phyloP scores from a whole-genome alignment of 176 grass and related monocot genomes.

The Carex littledalei region DNA sequence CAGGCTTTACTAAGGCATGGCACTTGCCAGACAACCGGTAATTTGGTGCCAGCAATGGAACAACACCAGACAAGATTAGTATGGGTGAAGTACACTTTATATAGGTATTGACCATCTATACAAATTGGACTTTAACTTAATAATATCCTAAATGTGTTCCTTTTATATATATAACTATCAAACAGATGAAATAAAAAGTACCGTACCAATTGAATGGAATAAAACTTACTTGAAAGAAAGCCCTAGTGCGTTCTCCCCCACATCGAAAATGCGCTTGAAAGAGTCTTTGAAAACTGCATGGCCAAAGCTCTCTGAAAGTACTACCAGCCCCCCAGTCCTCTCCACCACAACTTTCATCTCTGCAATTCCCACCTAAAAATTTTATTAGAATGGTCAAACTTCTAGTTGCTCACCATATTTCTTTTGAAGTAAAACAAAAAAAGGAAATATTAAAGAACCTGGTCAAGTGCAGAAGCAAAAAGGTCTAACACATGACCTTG shows the following conservation, averaged over 20 bases:
- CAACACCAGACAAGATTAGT: neutral
- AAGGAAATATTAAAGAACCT: constrained; percentile 40
- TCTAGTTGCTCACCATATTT: neutral
- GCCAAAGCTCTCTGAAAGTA: constrained; percentile 97
- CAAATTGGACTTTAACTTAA: neutral
- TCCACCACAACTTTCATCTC: constrained; percentile 98
- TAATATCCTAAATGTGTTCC: neutral
- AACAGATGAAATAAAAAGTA: neutral
- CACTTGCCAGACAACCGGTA: neutral
- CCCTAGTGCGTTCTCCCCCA: constrained; percentile 67
- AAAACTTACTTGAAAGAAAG: constrained; percentile 96
- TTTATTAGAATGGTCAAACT: neutral
- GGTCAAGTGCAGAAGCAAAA: constrained; percentile 96
- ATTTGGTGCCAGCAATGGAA: neutral
- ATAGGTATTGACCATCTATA: neutral
- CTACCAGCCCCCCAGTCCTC: constrained; percentile 97
- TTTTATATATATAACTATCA: neutral
- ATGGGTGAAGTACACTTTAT: neutral
- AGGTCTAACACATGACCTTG: constrained; percentile 94
- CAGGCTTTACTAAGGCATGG: neutral
- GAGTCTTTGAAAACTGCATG: constrained; percentile 97
- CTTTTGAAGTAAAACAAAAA: neutral
- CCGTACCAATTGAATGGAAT: neutral
- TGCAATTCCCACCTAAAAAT: constrained; percentile 69
- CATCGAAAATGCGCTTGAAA: constrained; percentile 90